Percentiles rank a stretch among this genome's conserved stretches.
phyloP scores from a whole-genome alignment of 169 alveolate species.

The Besnoitia besnoiti region DNA sequence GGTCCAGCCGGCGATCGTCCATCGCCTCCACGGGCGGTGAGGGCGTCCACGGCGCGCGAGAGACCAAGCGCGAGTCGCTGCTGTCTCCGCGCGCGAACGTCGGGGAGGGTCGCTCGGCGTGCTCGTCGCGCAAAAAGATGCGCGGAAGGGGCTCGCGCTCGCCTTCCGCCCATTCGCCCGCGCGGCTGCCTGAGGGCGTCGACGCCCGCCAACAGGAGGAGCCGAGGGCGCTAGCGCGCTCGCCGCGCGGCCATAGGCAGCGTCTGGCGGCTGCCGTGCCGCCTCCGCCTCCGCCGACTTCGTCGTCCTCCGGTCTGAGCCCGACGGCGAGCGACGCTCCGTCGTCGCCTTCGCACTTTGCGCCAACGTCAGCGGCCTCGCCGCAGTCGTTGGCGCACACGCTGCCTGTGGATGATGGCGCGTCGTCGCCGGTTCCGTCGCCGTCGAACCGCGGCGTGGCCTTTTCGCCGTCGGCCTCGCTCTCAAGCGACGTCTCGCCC shows the following conservation, averaged over 20 bases:
- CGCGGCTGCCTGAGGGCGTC: neutral
- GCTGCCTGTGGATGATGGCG: neutral
- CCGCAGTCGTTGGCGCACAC: neutral
- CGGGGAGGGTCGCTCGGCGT: neutral
- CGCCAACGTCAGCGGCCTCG: neutral
- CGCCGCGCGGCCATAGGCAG: too few species aligned
- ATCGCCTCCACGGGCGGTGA: neutral
- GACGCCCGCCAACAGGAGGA: neutral
- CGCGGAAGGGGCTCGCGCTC: neutral
- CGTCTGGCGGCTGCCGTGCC: too few species aligned
- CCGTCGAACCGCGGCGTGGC: neutral
- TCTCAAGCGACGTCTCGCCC: neutral
- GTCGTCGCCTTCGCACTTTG: neutral
- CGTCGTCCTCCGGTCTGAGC: neutral
- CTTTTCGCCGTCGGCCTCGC: neutral
- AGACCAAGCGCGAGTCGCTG: neutral
- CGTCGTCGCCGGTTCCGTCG: neutral
- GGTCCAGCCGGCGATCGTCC: neutral
- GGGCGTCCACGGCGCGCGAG: neutral
- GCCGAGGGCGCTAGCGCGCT: neutral
- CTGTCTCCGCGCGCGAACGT: conserved; percentile 2
- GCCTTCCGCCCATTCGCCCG: neutral
- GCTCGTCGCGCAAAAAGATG: neutral
- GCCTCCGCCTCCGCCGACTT: too few species aligned
- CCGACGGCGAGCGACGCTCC: neutral